Conservation (phyloP, 2,329 filamentous ascomycete genomes). For the Cytospora piceicola region DNA sequence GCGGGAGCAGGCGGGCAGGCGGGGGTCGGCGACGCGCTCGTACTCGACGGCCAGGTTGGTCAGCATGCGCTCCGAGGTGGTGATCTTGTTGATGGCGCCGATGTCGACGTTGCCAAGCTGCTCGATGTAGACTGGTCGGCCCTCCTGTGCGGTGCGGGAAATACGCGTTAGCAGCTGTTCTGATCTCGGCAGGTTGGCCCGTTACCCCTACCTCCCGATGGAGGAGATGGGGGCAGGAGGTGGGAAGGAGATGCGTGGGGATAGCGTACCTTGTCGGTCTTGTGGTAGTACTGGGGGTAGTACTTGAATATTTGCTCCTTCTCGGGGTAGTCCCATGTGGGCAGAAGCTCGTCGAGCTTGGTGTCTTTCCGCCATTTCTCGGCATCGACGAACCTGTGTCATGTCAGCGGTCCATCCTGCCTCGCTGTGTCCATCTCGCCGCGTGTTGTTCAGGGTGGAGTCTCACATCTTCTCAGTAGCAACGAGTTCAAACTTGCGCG, state of each 20-base stretch:
- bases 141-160: conserved; percentile 65
- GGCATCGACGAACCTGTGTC: conserved; percentile 79
- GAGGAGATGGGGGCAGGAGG: not conserved
- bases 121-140: conserved; percentile 96
- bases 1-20: conserved; percentile 92
- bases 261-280: conserved; percentile 75
- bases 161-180: conserved; percentile 1
- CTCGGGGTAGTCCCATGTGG: conserved; percentile 84
- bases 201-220: not conserved
- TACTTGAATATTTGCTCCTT: conserved; percentile 82
- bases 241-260: not conserved
- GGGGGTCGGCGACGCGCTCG: conserved; percentile 91
- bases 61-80: conserved; percentile 89
- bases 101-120: conserved; percentile 93
- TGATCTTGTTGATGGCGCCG: conserved; percentile 88
- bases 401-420: conserved; percentile 10
- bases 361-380: conserved; percentile 92
- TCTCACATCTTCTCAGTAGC: conserved; percentile 84
- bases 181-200: not conserved
- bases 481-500: conserved; percentile 91
- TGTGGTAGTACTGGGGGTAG: conserved; percentile 99
- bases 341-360: conserved; percentile 79
- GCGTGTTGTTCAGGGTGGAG: conserved; percentile 27
- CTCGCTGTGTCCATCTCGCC: not conserved
- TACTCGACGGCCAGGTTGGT: conserved; percentile 97